Base-by-base conservation (phyloP, 2,329 filamentous ascomycete genomes). In the Fusarium vanettenii region DNA sequence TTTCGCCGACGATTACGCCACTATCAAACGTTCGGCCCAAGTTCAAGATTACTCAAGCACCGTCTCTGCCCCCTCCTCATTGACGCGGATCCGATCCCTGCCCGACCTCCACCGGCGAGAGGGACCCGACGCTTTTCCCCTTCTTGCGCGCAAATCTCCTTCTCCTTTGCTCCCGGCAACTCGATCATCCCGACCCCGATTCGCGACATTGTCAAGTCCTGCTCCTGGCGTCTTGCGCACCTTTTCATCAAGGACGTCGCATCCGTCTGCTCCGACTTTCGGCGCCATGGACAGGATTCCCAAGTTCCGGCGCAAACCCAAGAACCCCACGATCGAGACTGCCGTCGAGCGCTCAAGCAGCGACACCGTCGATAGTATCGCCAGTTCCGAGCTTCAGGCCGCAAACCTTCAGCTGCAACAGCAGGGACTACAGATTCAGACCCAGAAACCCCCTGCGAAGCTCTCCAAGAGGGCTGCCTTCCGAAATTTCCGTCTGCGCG, bases 401-500 rank as follows among this genome's bases (percentile, higher is more conserved):
- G 74, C 70, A 52, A 72, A 66, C 59, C 69, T 71, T 43, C 75
- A 76, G 57, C 73, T 72, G 56, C 73, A 78, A 57, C 67, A 75
- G 35, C 71, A 69, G 29, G 60, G 60, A 16, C 70, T 72, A 31
- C 73, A 69, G 52, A 33, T 25, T 8, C 71, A 59, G 29, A 59
- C 61, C n/a, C 79, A 74, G 35, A 78, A 79, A 29, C 56, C 60
- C 11, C 25, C 65, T 22, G 65, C 67, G 9, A 81, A 78, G 66
- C 66, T 77, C 29, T 71, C 79, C 29, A 82, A 82, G 66, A 82
- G 81, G 48, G 82, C 84, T 20, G 80, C 86, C 45, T 87, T 89
- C 60, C 84, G 85, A 45, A 83, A 81, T 70, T 82, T 88, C 67
- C 84, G 86, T 61, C 81, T 88, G 62, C 84, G 85, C 64, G 81